A percentile compares a stretch with the other conserved stretches of the same genome.
Evolutionary conservation across 2,329 filamentous ascomycete genomes (phyloP).

Genomic region (Exophiala aquamarina): DNA sequence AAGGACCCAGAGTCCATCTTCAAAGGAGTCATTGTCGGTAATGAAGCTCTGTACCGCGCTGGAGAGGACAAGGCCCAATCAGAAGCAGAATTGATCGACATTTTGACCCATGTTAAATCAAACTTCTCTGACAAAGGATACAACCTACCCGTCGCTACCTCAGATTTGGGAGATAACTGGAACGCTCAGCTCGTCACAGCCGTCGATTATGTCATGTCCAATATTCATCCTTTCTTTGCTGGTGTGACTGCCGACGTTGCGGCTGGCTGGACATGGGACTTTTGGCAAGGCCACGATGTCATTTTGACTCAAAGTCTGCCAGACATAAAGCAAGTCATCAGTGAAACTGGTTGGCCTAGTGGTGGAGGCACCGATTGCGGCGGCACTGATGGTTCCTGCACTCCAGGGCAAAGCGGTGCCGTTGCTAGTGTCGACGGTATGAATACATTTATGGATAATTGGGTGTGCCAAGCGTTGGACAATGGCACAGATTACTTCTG

Average conservation of each 20-base stretch:
- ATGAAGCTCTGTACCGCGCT: slow-evolving; percentile 61
- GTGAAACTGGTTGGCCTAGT: slow-evolving; percentile 89
- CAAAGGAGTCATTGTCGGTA: slow-evolving; percentile 63
- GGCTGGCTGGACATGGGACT: slow-evolving; percentile 76
- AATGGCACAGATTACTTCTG: slow-evolving; percentile 95
- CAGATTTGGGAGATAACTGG: slow-evolving; percentile 90
- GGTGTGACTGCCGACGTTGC: slow-evolving; percentile 69
- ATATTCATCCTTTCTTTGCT: slow-evolving; percentile 94
- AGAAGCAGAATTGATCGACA: slow-evolving; percentile 58
- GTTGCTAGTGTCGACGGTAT: slow-evolving; percentile 78
- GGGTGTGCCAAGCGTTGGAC: slow-evolving; percentile 75
- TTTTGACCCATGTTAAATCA: slow-evolving; percentile 68
- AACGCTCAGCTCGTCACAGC: slow-evolving; percentile 64
- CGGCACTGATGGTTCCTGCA: slow-evolving; percentile 52
- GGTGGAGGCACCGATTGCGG: slow-evolving; percentile 79
- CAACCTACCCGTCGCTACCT: slow-evolving; percentile 76
- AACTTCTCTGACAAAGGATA: slow-evolving; percentile 69
- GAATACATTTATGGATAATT: slow-evolving; percentile 82
- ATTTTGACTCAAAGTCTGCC: slow-evolving; percentile 58
- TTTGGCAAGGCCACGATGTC: slow-evolving; percentile 73
- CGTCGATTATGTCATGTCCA: slow-evolving; percentile 91
- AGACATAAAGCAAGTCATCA: slow-evolving; percentile 72
- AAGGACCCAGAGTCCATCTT: slow-evolving; percentile 46
- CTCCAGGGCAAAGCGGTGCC: slow-evolving; percentile 57
- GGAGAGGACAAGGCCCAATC: slow-evolving; percentile 60